Evolutionary conservation across 2,329 filamentous ascomycete genomes (phyloP).

Genomic region (Stachybotrys chartarum): DNA sequence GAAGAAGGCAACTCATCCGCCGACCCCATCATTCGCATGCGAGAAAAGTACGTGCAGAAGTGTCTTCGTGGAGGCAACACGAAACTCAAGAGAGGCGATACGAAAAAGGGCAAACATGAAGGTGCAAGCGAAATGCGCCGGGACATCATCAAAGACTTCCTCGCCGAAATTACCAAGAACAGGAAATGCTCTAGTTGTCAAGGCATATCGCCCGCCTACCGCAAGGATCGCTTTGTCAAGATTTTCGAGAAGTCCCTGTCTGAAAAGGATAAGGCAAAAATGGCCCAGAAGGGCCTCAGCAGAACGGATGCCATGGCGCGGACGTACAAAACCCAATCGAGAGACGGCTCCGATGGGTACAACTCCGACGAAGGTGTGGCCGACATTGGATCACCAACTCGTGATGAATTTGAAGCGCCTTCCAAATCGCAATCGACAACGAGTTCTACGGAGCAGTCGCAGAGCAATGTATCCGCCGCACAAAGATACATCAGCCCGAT

Average conservation of each 20-base stretch:
- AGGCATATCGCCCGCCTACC: conserved; percentile 72
- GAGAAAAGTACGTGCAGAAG: conserved; percentile 63
- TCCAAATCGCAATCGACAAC: background rate
- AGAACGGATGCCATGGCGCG: conserved; percentile 61
- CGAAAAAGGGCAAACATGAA: conserved; percentile 68
- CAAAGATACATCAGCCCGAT: conserved; percentile 76
- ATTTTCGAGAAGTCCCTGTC: conserved; percentile 81
- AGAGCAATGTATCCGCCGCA: conserved; percentile 5
- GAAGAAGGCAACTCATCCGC: conserved; percentile 52
- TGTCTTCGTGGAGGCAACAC: conserved; percentile 55
- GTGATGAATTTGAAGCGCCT: conserved; percentile 29
- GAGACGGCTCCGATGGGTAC: conserved; percentile 34
- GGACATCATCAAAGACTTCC: conserved; percentile 72
- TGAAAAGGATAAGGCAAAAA: conserved; percentile 68
- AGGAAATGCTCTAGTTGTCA: conserved; percentile 61
- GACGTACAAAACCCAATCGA: conserved; percentile 19
- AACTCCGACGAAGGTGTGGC: conserved; percentile 64
- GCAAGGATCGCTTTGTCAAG: conserved; percentile 87
- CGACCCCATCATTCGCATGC: conserved; percentile 44
- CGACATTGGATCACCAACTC: conserved; percentile 50
- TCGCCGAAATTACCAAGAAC: conserved; percentile 61
- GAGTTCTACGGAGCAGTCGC: background rate
- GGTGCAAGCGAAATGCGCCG: conserved; percentile 71
- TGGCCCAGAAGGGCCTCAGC: conserved; percentile 63
- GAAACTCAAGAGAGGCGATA: conserved; percentile 38